Percentiles rank a stretch among this genome's conserved stretches.
phyloP scores from a whole-genome alignment of 176 grass and related monocot genomes.

The Panicum miliaceum region DNA sequence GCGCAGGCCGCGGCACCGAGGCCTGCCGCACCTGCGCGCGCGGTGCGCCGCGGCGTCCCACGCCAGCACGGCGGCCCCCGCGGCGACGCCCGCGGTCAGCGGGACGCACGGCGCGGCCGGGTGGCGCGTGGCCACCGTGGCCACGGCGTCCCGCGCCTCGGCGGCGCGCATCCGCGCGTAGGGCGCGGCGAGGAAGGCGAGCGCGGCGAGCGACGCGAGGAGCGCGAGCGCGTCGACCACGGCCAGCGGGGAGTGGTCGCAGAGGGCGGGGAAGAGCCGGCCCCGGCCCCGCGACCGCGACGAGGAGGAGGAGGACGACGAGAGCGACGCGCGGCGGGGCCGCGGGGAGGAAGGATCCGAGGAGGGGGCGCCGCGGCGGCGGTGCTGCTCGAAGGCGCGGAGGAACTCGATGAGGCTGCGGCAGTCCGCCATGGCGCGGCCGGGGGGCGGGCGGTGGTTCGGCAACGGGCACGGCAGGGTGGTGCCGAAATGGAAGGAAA shows the following conservation, averaged over 20 bases:
- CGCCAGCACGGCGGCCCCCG: slow-evolving; percentile 48
- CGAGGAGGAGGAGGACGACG: slow-evolving; percentile 21
- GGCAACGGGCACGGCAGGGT: background rate
- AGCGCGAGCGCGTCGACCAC: slow-evolving; percentile 63
- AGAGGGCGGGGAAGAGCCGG: slow-evolving; percentile 58
- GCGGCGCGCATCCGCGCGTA: slow-evolving; percentile 51
- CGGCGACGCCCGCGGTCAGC: slow-evolving; percentile 60
- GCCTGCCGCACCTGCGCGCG: slow-evolving; percentile 71
- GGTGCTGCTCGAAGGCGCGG: slow-evolving; percentile 75
- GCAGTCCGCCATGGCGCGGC: slow-evolving; percentile 75
- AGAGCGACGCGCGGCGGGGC: slow-evolving; percentile 35
- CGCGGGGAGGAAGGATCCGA: slow-evolving; percentile 26
- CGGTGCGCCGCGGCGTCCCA: slow-evolving; percentile 70
- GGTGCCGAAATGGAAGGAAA: slow-evolving; percentile 3
- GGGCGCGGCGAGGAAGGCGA: slow-evolving; percentile 55
- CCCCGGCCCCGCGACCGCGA: slow-evolving; percentile 32
- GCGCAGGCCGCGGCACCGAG: slow-evolving; percentile 71
- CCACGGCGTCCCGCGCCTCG: slow-evolving; percentile 57
- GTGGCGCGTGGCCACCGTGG: slow-evolving; percentile 27
- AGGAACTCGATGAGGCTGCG: slow-evolving; percentile 93
- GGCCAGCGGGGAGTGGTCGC: slow-evolving; percentile 67
- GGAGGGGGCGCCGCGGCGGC: slow-evolving; percentile 5
- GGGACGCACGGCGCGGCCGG: slow-evolving; percentile 49
- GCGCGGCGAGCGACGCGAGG: slow-evolving; percentile 55
- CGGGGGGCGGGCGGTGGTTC: background rate